These are phyloP conservation scores for Decorospora gaudefroyi DNA, from an alignment of 2,329 filamentous ascomycete genomes.

Conservation along the genomic window DNA sequence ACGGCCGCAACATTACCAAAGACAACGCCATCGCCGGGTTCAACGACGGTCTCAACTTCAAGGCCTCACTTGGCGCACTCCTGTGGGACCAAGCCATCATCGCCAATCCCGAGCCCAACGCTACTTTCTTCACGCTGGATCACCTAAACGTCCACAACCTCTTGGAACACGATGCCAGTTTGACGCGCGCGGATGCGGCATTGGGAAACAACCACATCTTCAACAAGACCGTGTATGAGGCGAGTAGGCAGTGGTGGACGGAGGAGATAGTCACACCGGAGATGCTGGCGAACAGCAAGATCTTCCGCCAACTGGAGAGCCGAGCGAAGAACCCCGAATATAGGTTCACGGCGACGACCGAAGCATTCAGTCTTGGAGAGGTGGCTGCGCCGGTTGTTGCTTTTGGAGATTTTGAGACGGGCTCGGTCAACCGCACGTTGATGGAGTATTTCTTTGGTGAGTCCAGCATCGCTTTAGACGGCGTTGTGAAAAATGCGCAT, in stretches of 20 bases:
- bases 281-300: conserved; percentile 52
- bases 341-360: conserved; percentile 50
- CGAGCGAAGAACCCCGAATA: conserved; percentile 56
- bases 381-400: conserved; percentile 56
- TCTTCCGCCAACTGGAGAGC: conserved; percentile 53
- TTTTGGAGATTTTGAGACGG: conserved; percentile 52
- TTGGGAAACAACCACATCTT: conserved; percentile 59
- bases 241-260: conserved; percentile 56
- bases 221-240: conserved; percentile 58
- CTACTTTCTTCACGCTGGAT: conserved; percentile 43
- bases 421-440: conserved; percentile 48
- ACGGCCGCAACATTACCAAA: conserved; percentile 43
- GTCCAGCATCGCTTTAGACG: conserved; percentile 6
- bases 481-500: conserved; percentile 32
- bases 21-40: conserved; percentile 49
- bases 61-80: conserved; percentile 45
- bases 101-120: conserved; percentile 35
- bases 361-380: conserved; percentile 58
- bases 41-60: conserved; percentile 52
- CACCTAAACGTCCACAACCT: conserved; percentile 55
- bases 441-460: conserved; percentile 57
- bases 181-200: conserved; percentile 56
- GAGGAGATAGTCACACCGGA: conserved; percentile 41
- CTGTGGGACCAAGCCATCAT: conserved; percentile 54
- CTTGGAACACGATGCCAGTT: conserved; percentile 57